These are phyloP conservation scores for Oropetium thomaeum DNA, from an alignment of 176 grass and related monocot genomes.

Conservation along the genomic window DNA sequence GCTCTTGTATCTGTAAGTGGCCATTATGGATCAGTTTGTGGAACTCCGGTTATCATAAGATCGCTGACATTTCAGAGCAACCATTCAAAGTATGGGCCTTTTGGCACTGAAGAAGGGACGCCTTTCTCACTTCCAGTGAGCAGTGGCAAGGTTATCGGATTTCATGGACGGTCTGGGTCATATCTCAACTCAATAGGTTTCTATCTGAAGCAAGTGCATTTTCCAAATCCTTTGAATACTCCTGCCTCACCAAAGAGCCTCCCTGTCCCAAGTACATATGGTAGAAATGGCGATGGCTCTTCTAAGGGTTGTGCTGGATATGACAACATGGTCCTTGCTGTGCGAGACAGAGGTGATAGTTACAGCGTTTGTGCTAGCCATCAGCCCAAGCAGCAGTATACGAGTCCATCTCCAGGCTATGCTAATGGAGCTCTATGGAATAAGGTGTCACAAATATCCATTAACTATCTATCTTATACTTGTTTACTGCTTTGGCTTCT, in stretches of 20 bases:
- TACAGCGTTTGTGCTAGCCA: conserved; percentile 45
- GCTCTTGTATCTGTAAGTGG: conserved; percentile 52
- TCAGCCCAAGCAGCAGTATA: conserved; percentile 48
- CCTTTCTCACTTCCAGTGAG: conserved; percentile 59
- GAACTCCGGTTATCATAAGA: conserved; percentile 58
- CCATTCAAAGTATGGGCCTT: conserved; percentile 57
- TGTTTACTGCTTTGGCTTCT: background rate
- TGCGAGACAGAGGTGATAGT: conserved; percentile 48
- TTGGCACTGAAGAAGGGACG: conserved; percentile 56
- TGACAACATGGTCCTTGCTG: conserved; percentile 51
- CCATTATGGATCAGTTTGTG: conserved; percentile 57
- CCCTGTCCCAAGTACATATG: conserved; percentile 28
- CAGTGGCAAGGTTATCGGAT: conserved; percentile 57
- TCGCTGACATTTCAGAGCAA: conserved; percentile 75
- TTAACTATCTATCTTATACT: background rate
- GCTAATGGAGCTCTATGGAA: conserved; percentile 32
- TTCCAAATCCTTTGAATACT: conserved; percentile 41
- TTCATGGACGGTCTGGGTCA: conserved; percentile 60
- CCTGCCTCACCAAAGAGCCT: conserved; percentile 35
- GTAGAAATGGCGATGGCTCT: conserved; percentile 24
- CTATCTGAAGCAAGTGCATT: conserved; percentile 57
- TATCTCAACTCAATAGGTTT: conserved; percentile 66
- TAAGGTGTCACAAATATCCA: conserved; percentile 39
- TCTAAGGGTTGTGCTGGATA: conserved; percentile 8
- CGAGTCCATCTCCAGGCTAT: conserved; percentile 21